Base-by-base conservation (phyloP, 176 grass and related monocot genomes). In the Dactylis glomerata region DNA sequence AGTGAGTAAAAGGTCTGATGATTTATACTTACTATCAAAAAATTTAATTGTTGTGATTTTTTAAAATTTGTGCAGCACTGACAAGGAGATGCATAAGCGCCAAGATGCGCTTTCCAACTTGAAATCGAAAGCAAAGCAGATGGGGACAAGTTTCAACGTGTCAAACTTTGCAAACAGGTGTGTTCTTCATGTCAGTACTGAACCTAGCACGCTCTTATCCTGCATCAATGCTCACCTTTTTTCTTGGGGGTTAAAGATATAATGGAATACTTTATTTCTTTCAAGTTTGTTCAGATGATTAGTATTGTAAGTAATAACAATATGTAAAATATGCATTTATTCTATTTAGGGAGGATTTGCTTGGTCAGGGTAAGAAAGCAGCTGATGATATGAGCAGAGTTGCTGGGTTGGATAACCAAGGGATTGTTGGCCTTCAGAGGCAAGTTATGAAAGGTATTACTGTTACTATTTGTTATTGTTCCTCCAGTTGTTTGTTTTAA, bases 131-230 rank as follows among this genome's bases (percentile, higher is more conserved):
- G 87, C 91, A 89, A 95, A 90, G 37, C 95, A 98, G 85, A 95
- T 93, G 92, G 91, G 87, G 1, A 85, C 91, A 37, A 83, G 76
- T 75, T 91, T 95, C 87, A 98, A 98, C 38, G 90, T 95, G 91
- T 93, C 92, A 52, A 95, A 93, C 79, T 91, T 91, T 78, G 95
- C 91, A 24, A 92, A 98, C 91, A 95, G 95, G 95, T 98, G 45
- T 90, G 65, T 81, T 81, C 57, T 27, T 49, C 31, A 4, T 61
- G 19, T 64, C 26, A 75, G 28, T 78, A 66, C 56, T 68, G 59
- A 68, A 32, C 47, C 51, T 55, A 81, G 10, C 47, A 20, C 24
- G 15, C n/a, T 34, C 26, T 72, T 73, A 20, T 32, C 0, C 26
- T 88, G n/a, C 26, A 12, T 23, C 59, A 34, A 27, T 61, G 1